Evolutionary conservation across 1,284 basidiomycete genomes (phyloP), one percentile per base, ranked within the genome.

Genomic region (Crepidotus sp.): DNA sequence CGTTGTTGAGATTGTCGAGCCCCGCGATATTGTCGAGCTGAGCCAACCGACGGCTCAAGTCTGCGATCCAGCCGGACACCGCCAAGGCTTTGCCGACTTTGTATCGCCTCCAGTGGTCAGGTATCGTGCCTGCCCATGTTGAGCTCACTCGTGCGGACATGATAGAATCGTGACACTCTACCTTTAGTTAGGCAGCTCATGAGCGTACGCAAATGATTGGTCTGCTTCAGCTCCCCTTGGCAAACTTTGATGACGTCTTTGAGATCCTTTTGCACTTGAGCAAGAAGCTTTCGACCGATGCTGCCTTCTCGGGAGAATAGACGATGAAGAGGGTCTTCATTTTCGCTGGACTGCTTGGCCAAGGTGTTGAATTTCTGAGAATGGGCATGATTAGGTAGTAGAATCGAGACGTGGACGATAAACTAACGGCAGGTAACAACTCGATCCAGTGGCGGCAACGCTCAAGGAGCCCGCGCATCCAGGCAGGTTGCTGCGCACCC

Each of bases 141-240:
- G 27, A 53, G 52, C 32, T 51, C 29, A 40, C 44, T 19, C 9
- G n/a, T n/a, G 37, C 36, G 13, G 38, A 27, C 36, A 37, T 26
- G 18, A 30, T 19, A 55, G n/a, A 6, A 15, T 5, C 30, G 14
- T 13, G n/a, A 6, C 14, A 15, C 25, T 64, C 48, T 53, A 83
- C 92, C 91, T 71, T 94, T 94, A 11, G 83, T 93, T 47, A 96
- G 66, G 32, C 83, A 77, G 54, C 86, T 88, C 77, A 95, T 84
- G 27, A 96, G 70, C 3, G 76, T 80, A 30, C 93, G 84, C 21
- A 95, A 69, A 58, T 95, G 90, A 61, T 96, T 97, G 1, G 93
- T 96, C 64, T 95, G 94, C 69, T 95, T 96, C 46, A 91, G 67
- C 52, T 76, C 76, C 44, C 92, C 93, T 52, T 80, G 74, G 63